Conservation (phyloP, 2,329 filamentous ascomycete genomes). For the Fusarium lateritium region DNA sequence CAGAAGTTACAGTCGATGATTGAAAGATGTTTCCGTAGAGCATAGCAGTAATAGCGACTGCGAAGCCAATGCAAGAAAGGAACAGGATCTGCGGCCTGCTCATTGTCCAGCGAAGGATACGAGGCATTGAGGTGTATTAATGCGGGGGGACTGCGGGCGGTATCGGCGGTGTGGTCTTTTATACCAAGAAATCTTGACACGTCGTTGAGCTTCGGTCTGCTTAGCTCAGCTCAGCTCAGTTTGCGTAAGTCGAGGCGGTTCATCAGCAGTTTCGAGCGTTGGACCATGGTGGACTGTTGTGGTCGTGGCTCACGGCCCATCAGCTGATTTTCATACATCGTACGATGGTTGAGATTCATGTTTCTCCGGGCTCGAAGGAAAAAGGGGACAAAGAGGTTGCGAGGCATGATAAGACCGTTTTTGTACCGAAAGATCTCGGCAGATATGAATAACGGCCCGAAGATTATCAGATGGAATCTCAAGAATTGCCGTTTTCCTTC, state of each 20-base stretch:
- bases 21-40: constrained; percentile 48
- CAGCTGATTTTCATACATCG: constrained; percentile 41
- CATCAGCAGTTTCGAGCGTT: constrained; percentile 10
- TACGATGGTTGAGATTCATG: constrained; percentile 33
- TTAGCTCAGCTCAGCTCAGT: constrained; percentile 17
- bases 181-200: constrained; percentile 30
- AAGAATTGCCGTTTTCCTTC: background rate
- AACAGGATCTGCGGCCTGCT: constrained; percentile 48
- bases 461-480: background rate
- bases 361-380: constrained; percentile 23
- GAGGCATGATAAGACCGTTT: background rate
- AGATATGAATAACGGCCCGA: background rate
- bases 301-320: constrained; percentile 33
- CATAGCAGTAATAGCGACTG: constrained; percentile 50
- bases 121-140: constrained; percentile 41
- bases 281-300: constrained; percentile 42
- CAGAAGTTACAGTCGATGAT: constrained; percentile 36
- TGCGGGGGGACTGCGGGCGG: constrained; percentile 36
- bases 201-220: constrained; percentile 1
- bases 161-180: constrained; percentile 42
- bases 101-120: constrained; percentile 50
- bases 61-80: constrained; percentile 49
- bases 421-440: background rate
- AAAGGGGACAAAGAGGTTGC: background rate
- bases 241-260: constrained; percentile 7